Base-by-base conservation (phyloP, 2,329 filamentous ascomycete genomes). In the Penicillium thymicola region DNA sequence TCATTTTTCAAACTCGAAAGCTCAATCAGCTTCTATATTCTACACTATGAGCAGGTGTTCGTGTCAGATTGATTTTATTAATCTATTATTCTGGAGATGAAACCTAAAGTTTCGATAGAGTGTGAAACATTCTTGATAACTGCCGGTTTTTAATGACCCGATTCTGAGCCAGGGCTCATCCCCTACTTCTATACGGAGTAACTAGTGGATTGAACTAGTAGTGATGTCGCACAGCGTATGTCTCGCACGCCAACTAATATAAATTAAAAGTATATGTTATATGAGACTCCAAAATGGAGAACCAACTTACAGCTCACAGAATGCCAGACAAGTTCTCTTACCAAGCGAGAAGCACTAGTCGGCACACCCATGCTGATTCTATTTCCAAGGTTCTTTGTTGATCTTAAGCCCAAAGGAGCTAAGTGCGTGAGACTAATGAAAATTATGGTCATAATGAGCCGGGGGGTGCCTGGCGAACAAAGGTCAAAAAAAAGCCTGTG, bases 341-440 rank as follows among this genome's bases (percentile, higher is more conserved):
- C 21, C 28, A 14, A 38, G 25, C 28, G 16, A 42, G 18, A 34
- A 46, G 28, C 21, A 55, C 30, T 38, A 51, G 55, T 44, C 16
- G 25, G 13, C 23, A 37, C 30, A 25, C 9, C 44, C 5, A 23
- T 16, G 54, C 42, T 55, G 54, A 60, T 60, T 58, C 30, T 32
- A 32, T 32, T 32, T 34, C 6, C 38, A 55, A 54, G 32, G 32
- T 32, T 44, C 34, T 50, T 55, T 51, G 59, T 57, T 60, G 59
- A 60, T 62, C 54, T 21, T 38, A 54, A 49, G 37, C 59, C 59
- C 13, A 23, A 54, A 51, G 10, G 14, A 47, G 58, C 42, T 48
- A 60, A 51, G 45, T 54, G 57, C 38, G 34, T 30, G 40, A 43
- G 25, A 46, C 58, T 51, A 59, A 51, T 5, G 21, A 43, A 46